These are phyloP conservation scores for Ehretia macrophylla DNA, from an alignment of 257 asterid species.

Conservation along the genomic window DNA sequence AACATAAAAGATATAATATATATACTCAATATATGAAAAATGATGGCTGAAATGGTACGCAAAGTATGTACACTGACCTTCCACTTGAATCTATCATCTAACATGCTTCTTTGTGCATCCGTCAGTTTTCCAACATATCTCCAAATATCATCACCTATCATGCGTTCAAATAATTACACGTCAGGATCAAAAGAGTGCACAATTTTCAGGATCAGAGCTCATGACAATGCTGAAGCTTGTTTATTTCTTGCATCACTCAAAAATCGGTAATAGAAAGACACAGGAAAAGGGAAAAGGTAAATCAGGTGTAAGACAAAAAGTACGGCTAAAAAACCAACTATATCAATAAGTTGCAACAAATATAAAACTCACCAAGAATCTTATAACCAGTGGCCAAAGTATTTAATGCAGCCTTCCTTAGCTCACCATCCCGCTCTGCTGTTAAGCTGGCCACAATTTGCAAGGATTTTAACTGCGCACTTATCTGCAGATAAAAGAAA, in stretches of 20 bases:
- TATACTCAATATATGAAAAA: neutral
- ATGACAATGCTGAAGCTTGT: neutral
- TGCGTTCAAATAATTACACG: constrained; percentile 10
- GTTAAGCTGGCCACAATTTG: constrained; percentile 96
- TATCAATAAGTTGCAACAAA: constrained; percentile 4
- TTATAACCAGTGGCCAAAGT: constrained; percentile 91
- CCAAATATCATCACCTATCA: constrained; percentile 96
- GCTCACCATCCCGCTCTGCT: constrained; percentile 96
- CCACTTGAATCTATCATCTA: constrained; percentile 98
- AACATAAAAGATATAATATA: neutral
- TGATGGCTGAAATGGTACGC: neutral
- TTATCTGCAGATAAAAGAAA: constrained; percentile 39
- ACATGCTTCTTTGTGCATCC: constrained; percentile 97
- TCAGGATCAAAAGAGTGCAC: neutral
- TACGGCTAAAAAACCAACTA: neutral
- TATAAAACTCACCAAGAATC: constrained; percentile 75
- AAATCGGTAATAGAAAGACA: constrained; percentile 2
- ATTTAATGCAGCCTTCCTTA: constrained; percentile 90
- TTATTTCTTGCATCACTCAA: neutral
- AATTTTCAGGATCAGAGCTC: neutral
- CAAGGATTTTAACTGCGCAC: constrained; percentile 88
- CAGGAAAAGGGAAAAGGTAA: too few relatives aligned
- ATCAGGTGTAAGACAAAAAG: neutral
- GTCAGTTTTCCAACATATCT: constrained; percentile 91
- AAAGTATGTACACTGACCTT: constrained; percentile 41